Conservation (phyloP, 306 rosid genomes). For the Acmispon strigosus region DNA sequence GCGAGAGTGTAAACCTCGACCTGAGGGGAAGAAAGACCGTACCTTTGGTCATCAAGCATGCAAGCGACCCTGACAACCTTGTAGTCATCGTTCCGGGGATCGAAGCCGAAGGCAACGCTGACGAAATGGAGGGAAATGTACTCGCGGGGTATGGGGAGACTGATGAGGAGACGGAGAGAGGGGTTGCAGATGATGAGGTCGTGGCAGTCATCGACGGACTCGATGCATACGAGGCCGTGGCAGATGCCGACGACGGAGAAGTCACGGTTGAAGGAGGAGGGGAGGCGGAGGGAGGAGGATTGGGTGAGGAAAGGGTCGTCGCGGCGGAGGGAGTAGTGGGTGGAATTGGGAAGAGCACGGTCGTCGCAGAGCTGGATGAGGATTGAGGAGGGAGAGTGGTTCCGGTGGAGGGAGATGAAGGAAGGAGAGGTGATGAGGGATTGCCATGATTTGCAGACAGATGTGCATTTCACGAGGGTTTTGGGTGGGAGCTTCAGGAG, state of each 20-base stretch:
- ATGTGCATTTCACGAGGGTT: neutral
- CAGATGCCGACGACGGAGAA: slow-evolving; percentile 1
- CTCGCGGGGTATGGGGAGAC: slow-evolving; percentile 6
- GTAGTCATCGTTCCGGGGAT: neutral
- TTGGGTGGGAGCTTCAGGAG: neutral
- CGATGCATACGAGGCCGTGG: slow-evolving; percentile 18
- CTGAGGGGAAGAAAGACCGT: neutral
- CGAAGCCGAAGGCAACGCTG: slow-evolving; percentile 17
- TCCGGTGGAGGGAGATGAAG: slow-evolving; percentile 17
- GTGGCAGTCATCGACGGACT: neutral
- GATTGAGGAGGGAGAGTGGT: neutral
- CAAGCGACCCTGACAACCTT: slow-evolving; percentile 21
- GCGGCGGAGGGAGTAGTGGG: neutral
- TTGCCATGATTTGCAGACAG: slow-evolving; percentile 21
- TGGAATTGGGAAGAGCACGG: neutral
- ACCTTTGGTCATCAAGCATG: slow-evolving; percentile 11
- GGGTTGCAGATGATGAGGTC: slow-evolving; percentile 19
- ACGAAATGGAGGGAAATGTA: neutral
- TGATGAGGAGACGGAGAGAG: neutral
- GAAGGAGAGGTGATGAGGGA: neutral
- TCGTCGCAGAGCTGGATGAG: neutral
- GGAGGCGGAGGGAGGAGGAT: slow-evolving; percentile 1
- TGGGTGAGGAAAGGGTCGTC: neutral
- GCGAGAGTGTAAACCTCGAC: slow-evolving; percentile 28
- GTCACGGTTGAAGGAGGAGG: neutral